Conservation (phyloP, 805 yeast species). For the Spathaspora passalidarum region DNA sequence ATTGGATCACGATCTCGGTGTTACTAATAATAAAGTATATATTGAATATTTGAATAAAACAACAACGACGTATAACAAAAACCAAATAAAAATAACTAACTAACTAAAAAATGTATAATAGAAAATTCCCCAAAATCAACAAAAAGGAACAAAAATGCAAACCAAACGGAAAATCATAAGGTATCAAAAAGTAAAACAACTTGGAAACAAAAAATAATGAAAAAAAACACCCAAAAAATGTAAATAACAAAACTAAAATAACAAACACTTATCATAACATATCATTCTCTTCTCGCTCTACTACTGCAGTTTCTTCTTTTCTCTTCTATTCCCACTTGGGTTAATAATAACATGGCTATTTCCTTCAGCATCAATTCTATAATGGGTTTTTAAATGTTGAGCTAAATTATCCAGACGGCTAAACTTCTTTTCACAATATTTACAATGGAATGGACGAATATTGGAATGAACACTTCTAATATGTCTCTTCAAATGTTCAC, state of each 20-base stretch:
- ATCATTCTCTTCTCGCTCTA: background rate
- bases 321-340: slow-evolving; percentile 1
- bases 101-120: background rate
- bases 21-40: too few relatives aligned
- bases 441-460: slow-evolving; percentile 44
- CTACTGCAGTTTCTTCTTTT: slow-evolving; percentile 3
- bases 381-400: slow-evolving; percentile 43
- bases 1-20: too few relatives aligned
- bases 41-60: too few relatives aligned
- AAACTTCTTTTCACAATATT: slow-evolving; percentile 43
- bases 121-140: too few relatives aligned
- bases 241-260: background rate
- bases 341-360: slow-evolving; percentile 13
- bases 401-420: slow-evolving; percentile 42
- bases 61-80: too few relatives aligned
- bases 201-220: background rate
- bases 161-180: background rate
- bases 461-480: slow-evolving; percentile 43
- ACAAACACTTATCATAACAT: background rate
- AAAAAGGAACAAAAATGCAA: background rate
- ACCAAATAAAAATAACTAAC: background rate
- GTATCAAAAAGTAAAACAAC: background rate
- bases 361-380: slow-evolving; percentile 30
- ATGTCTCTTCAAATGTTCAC: slow-evolving; percentile 43
- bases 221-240: background rate